A percentile compares a stretch with the other conserved stretches of the same genome.
Conservation (phyloP, 2,329 filamentous ascomycete genomes). For the Stylonectria norvegica region DNA sequence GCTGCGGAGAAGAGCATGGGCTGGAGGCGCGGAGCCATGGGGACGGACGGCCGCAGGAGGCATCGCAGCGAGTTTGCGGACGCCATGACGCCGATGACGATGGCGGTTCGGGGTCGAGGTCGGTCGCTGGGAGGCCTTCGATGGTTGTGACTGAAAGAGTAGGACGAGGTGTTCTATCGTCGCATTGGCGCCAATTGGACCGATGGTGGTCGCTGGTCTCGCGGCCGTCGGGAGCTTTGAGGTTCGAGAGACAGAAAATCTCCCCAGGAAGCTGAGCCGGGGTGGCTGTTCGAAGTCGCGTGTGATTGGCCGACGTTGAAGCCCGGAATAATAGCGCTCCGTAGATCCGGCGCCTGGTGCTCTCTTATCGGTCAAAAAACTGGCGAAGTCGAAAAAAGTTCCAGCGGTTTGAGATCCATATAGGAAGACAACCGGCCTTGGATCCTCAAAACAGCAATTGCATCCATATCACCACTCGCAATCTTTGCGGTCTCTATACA, state of each 20-base stretch:
- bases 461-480: no score
- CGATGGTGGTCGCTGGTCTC: slow-evolving; percentile 22
- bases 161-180: slow-evolving; percentile 15
- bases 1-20: slow-evolving; percentile 33
- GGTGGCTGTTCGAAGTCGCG: background rate
- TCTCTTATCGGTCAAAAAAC: slow-evolving; percentile 27
- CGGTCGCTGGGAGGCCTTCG: slow-evolving; percentile 4
- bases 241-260: slow-evolving; percentile 30
- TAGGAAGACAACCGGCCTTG: no score
- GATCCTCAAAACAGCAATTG: no score
- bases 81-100: slow-evolving; percentile 33
- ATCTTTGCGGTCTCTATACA: no score
- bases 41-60: slow-evolving; percentile 37
- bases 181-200: slow-evolving; percentile 31
- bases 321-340: slow-evolving; percentile 24
- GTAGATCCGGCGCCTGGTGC: slow-evolving; percentile 23
- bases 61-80: slow-evolving; percentile 41
- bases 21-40: slow-evolving; percentile 33
- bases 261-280: slow-evolving; percentile 16
- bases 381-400: slow-evolving; percentile 24
- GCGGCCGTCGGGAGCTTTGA: slow-evolving; percentile 23
- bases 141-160: slow-evolving; percentile 4
- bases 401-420: no score
- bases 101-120: no score
- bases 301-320: slow-evolving; percentile 17